phyloP scores from a whole-genome alignment of 129 eudicot species.

The Gnaphalium uliginosum region DNA sequence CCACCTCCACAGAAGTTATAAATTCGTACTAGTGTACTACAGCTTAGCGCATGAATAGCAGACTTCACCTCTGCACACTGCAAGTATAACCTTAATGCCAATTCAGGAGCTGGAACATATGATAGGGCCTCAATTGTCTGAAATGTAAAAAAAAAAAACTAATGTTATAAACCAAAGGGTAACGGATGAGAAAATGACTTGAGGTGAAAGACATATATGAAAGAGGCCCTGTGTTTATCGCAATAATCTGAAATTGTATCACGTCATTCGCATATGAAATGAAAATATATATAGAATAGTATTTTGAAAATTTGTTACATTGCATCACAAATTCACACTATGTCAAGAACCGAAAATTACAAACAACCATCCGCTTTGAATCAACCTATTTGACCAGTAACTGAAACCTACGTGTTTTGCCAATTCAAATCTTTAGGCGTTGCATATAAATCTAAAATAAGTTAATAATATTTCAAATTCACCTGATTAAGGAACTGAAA shows the following conservation, averaged over 20 bases:
- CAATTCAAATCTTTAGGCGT: not conserved
- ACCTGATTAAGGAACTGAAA: slow-evolving; percentile 93
- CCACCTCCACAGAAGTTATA: slow-evolving; percentile 5
- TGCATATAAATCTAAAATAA: not conserved
- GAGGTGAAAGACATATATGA: slow-evolving; percentile 5
- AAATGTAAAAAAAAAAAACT: slow-evolving; percentile 14
- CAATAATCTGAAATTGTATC: not conserved
- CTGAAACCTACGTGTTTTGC: not conserved
- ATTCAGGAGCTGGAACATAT: slow-evolving; percentile 83
- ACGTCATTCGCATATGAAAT: not conserved
- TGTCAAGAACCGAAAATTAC: not conserved
- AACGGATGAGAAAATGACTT: slow-evolving; percentile 5
- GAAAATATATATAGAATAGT: slow-evolving; percentile 1
- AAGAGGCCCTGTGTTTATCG: not conserved
- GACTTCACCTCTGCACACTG: slow-evolving; percentile 95
- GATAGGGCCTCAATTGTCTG: slow-evolving; percentile 89
- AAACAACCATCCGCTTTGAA: not conserved
- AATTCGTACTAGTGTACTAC: not conserved
- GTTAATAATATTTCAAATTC: slow-evolving; percentile 6
- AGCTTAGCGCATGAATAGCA: not conserved
- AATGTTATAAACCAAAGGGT: slow-evolving; percentile 12
- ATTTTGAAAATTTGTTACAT: not conserved
- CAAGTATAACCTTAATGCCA: slow-evolving; percentile 91
- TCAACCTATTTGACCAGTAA: not conserved
- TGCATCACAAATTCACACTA: slow-evolving; percentile 16